phyloP scores from a whole-genome alignment of 305 asterid genomes.

The Solanum hybrid region DNA sequence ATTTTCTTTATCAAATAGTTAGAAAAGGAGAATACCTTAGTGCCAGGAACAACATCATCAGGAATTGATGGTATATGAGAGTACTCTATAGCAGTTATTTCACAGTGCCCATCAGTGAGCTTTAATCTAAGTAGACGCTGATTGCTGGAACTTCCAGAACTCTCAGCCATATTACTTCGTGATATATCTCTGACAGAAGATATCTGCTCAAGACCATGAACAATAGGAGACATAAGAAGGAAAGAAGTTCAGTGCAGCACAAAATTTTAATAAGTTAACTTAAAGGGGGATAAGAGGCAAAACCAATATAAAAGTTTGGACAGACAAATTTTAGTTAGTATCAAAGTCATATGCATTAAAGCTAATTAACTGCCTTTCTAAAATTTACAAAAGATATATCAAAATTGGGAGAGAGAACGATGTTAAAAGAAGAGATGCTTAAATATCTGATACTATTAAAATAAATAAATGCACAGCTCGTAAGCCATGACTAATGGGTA shows the following conservation, averaged over 20 bases:
- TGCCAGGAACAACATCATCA: conserved; percentile 69
- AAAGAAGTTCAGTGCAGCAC: neutral
- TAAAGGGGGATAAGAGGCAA: neutral
- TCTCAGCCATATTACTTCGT: conserved; percentile 41
- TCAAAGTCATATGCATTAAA: neutral
- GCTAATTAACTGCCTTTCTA: neutral
- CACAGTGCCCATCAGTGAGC: conserved; percentile 80
- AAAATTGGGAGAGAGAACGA: neutral
- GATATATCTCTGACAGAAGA: conserved; percentile 62
- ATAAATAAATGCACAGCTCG: neutral
- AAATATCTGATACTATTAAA: neutral
- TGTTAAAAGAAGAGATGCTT: neutral
- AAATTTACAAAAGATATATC: neutral
- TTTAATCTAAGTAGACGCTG: conserved; percentile 53
- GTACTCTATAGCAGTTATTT: conserved; percentile 61
- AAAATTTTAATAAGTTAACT: neutral
- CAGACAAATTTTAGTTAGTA: neutral
- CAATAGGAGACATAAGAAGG: neutral
- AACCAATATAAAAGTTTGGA: neutral
- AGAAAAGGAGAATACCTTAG: conserved; percentile 40
- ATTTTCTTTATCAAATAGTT: neutral
- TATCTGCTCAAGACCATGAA: conserved; percentile 22
- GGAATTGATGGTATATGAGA: conserved; percentile 59
- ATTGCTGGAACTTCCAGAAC: conserved; percentile 41
- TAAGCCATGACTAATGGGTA: neutral